Evolutionary conservation across 2,329 filamentous ascomycete genomes (phyloP), one percentile per base, ranked within the genome.

Genomic region (Penicillium fuscoglaucum): DNA sequence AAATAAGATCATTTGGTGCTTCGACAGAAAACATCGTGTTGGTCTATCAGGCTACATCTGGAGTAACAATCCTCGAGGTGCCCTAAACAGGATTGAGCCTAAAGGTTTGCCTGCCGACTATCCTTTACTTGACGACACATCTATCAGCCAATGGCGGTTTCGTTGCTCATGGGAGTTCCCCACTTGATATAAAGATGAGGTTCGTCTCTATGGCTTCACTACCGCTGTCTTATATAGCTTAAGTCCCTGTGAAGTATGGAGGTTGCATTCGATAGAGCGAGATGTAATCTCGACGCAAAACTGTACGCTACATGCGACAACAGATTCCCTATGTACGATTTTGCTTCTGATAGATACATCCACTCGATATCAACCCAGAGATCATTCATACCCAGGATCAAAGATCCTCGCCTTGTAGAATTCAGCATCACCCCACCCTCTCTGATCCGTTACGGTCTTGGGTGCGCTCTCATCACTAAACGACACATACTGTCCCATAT

Each of bases 11-110:
- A 24, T 37, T 41, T 19, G 46, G 15, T 41, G 7, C n/a, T 39
- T 19, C n/a, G 6, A 45, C n/a, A 70, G 65, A 48, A 70, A 21
- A 9, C 3, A 24, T 21, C 4, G 9, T n/a, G 43, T 45, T 45
- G 12, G 24, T 12, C 43, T n/a, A n/a, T 12, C 24, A 13, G 15
- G 17, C 35, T 29, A 13, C 12, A n/a, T 21, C 28, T 13, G 26
- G 17, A 28, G 33, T 26, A 37, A 17, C 21, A n/a, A 21, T 15
- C 2, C 35, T 10, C 10, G 31, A 62, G 53, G 4, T 44, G 26
- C n/a, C 13, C 19, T 17, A 26, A 17, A 10, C 6, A 17, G 33
- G 6, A 8, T 17, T 7, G 17, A n/a, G 10, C 9, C 17, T 45
- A 28, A 4, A 29, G n/a, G 43, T 4, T 9, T 6, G 17, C 6